These are phyloP conservation scores for Maudiozyma humilis DNA, from an alignment of 1,139 yeast genomes.

Conservation along the genomic window DNA sequence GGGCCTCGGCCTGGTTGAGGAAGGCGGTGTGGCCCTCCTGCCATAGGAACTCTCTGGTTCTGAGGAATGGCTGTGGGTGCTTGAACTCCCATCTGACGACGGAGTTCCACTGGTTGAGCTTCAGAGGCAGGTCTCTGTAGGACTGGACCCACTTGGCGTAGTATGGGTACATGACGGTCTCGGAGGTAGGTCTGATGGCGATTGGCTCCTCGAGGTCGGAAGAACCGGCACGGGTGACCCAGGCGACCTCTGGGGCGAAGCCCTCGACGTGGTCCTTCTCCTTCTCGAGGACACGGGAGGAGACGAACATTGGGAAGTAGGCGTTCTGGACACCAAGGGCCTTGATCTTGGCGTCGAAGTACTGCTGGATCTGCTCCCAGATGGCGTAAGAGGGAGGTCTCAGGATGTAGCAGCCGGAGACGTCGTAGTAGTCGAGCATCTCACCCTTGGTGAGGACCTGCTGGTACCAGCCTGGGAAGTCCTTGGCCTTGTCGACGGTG, in stretches of 20 bases:
- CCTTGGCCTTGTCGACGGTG: slow-evolving; percentile 84
- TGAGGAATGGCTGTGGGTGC: slow-evolving; percentile 97
- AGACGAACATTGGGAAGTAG: slow-evolving; percentile 98
- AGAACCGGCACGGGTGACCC: slow-evolving; percentile 96
- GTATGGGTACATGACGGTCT: slow-evolving; percentile 99
- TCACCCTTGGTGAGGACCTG: slow-evolving; percentile 94
- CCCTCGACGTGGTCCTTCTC: slow-evolving; percentile 99
- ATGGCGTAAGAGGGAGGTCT: slow-evolving; percentile 91
- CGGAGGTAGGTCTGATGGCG: slow-evolving; percentile 98
- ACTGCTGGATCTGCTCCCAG: slow-evolving; percentile 91
- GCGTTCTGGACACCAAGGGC: slow-evolving; percentile 87
- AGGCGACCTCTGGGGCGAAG: slow-evolving; percentile 98
- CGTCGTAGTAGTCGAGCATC: slow-evolving; percentile 96
- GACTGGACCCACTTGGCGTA: slow-evolving; percentile 98
- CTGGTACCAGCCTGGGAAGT: slow-evolving; percentile 95
- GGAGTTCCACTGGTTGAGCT: slow-evolving; percentile 97
- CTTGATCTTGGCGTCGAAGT: slow-evolving; percentile 76
- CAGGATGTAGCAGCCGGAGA: slow-evolving; percentile 95
- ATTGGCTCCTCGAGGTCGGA: slow-evolving; percentile 96
- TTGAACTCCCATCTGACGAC: slow-evolving; percentile 99
- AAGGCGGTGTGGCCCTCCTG: slow-evolving; percentile 99
- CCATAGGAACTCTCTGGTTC: slow-evolving; percentile 99
- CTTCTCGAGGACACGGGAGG: slow-evolving; percentile 82
- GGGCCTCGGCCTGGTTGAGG: slow-evolving; percentile 71
- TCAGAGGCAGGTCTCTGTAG: slow-evolving; percentile 93